Evolutionary conservation across 192 early-diverging fungal genomes (phyloP).

Genomic region (Chytriomyces hyalinus): DNA sequence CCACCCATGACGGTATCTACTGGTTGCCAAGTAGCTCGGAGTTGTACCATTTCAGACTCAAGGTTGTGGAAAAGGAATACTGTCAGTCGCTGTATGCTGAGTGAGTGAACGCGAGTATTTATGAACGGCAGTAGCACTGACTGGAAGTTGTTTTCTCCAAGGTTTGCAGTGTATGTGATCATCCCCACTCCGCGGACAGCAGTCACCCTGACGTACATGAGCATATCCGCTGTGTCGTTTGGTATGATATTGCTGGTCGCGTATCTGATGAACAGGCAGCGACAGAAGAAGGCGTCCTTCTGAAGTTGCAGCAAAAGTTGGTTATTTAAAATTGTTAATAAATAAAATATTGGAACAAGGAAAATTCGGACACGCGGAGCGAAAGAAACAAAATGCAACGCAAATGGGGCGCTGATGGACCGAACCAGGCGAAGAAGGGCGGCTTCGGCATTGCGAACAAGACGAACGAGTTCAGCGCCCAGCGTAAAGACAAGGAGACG

Average conservation of each 20-base stretch:
- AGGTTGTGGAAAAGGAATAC: constrained; percentile 31
- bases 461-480: no score
- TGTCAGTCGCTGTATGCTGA: constrained; percentile 14
- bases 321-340: no score
- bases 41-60: constrained; percentile 33
- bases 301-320: no score
- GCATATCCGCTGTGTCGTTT: constrained; percentile 25
- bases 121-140: neutral
- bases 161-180: constrained; percentile 28
- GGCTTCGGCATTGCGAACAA: no score
- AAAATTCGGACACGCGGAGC: no score
- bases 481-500: no score
- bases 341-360: no score
- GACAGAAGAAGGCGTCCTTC: constrained; percentile 4
- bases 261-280: constrained; percentile 4
- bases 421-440: no score
- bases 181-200: constrained; percentile 31
- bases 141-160: neutral
- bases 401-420: no score
- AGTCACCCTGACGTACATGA: constrained; percentile 33
- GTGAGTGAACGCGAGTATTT: neutral
- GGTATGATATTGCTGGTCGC: constrained; percentile 16
- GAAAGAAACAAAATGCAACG: no score
- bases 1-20: neutral
- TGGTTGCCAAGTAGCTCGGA: constrained; percentile 26